phyloP scores from a whole-genome alignment of 345 rosid genomes.

The Atalantia buxifolia region DNA sequence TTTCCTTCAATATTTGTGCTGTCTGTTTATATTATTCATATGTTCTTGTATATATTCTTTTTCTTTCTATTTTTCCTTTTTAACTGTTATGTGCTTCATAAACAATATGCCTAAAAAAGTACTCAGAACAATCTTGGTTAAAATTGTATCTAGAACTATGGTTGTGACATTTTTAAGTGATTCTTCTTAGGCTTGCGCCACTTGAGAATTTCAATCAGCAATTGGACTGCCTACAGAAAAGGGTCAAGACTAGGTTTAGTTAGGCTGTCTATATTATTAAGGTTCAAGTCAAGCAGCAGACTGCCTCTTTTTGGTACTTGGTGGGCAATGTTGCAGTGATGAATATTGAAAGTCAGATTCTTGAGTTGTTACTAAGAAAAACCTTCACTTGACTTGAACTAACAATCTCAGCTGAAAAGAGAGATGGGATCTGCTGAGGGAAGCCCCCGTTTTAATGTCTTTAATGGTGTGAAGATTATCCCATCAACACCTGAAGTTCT shows the following conservation, averaged over 20 bases:
- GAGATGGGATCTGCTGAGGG: slow-evolving; percentile 45
- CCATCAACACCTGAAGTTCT: slow-evolving; percentile 55
- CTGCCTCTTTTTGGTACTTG: neutral
- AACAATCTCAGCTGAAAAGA: slow-evolving; percentile 1
- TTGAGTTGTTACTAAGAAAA: neutral
- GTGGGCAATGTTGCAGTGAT: neutral
- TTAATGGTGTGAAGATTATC: slow-evolving; percentile 41
- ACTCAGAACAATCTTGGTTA: neutral
- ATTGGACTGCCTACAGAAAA: neutral
- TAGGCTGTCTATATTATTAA: neutral
- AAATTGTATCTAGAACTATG: neutral
- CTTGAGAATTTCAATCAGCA: neutral
- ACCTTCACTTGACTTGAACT: neutral
- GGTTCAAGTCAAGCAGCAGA: neutral
- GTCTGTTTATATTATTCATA: neutral
- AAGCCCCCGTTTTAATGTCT: slow-evolving; percentile 38
- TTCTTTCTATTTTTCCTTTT: neutral
- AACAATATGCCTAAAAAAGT: neutral
- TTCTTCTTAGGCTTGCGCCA: neutral
- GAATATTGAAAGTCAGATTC: neutral
- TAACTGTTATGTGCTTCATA: neutral
- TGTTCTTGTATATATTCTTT: neutral
- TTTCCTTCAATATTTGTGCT: neutral
- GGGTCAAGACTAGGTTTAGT: neutral
- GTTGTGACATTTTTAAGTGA: neutral